Evolutionary conservation across 192 early-diverging fungal species (phyloP).

Genomic region (Funneliformis mosseae): DNA sequence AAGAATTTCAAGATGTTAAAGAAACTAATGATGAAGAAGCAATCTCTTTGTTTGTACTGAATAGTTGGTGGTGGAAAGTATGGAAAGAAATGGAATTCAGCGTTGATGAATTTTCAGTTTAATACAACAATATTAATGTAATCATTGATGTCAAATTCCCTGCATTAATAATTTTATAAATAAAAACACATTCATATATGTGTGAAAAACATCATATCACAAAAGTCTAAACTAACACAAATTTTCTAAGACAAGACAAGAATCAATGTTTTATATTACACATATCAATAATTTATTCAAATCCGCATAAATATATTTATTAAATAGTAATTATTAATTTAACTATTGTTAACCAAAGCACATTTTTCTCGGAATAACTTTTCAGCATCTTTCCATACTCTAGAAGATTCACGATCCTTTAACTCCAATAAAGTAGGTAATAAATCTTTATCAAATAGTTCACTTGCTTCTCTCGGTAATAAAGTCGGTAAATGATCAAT

Average conservation of each 20-base stretch:
- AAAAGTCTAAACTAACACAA: too few relatives aligned
- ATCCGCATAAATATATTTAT: too few relatives aligned
- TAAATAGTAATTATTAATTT: too few relatives aligned
- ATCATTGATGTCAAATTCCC: too few relatives aligned
- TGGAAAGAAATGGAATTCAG: background rate
- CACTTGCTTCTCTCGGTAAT: slow-evolving; percentile 88
- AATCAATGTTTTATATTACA: too few relatives aligned
- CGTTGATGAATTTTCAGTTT: background rate
- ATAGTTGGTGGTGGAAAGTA: slow-evolving; percentile 37
- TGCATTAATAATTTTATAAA: too few relatives aligned
- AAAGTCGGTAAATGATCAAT: slow-evolving; percentile 98
- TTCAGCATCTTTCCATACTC: slow-evolving; percentile 85
- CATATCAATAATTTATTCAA: too few relatives aligned
- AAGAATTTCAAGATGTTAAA: background rate
- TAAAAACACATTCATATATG: too few relatives aligned
- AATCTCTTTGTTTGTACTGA: slow-evolving; percentile 25
- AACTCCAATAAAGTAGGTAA: slow-evolving; percentile 81
- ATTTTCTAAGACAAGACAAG: too few relatives aligned
- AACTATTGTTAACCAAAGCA: background rate
- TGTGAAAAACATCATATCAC: too few relatives aligned
- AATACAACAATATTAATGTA: background rate
- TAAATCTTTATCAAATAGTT: slow-evolving; percentile 85
- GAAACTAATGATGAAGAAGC: background rate
- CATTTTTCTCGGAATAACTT: slow-evolving; percentile 80
- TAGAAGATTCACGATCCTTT: slow-evolving; percentile 62